A percentile compares a stretch with the other conserved stretches of the same genome.
Conservation (phyloP, 768 basidiomycete genomes). For the Russula emetica region DNA sequence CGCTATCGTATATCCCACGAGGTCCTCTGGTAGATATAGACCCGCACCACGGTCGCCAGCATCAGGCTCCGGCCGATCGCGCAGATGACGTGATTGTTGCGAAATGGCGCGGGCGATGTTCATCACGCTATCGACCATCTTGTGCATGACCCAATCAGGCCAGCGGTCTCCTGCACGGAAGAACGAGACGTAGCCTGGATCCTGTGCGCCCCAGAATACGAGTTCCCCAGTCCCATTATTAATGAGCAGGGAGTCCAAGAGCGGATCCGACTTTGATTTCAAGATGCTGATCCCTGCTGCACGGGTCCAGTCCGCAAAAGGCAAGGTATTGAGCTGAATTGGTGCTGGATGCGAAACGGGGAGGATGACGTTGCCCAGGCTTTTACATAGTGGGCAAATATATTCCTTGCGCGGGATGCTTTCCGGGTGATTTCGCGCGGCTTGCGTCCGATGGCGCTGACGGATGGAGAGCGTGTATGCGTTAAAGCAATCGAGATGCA, state of each 20-base stretch:
- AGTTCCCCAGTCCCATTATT: slow-evolving; percentile 83
- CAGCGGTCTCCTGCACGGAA: slow-evolving; percentile 48
- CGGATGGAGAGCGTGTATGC: slow-evolving; percentile 84
- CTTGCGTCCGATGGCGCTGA: slow-evolving; percentile 81
- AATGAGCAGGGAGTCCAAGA: slow-evolving; percentile 68
- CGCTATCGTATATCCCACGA: slow-evolving; percentile 84
- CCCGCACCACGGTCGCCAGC: slow-evolving; percentile 72
- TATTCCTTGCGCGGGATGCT: slow-evolving; percentile 91
- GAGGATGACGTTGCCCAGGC: slow-evolving; percentile 88
- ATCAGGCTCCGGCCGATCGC: slow-evolving; percentile 72
- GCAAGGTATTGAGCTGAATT: slow-evolving; percentile 47
- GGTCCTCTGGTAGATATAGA: slow-evolving; percentile 87
- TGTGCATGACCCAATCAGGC: slow-evolving; percentile 56
- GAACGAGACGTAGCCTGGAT: slow-evolving; percentile 58
- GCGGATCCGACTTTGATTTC: slow-evolving; percentile 71
- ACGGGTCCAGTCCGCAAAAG: slow-evolving; percentile 88
- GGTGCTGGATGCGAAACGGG: slow-evolving; percentile 62
- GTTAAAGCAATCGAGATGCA: slow-evolving; percentile 94
- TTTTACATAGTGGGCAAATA: slow-evolving; percentile 96
- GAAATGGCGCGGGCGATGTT: slow-evolving; percentile 73
- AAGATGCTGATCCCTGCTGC: slow-evolving; percentile 85
- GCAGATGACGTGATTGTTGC: slow-evolving; percentile 77
- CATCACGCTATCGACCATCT: slow-evolving; percentile 88
- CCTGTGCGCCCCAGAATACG: slow-evolving; percentile 84
- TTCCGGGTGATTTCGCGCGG: slow-evolving; percentile 91